A percentile compares a stretch with the other conserved stretches of the same genome.
These are phyloP conservation scores for Gynandropsis gynandra DNA, from an alignment of 345 rosid species.

Conservation along the genomic window DNA sequence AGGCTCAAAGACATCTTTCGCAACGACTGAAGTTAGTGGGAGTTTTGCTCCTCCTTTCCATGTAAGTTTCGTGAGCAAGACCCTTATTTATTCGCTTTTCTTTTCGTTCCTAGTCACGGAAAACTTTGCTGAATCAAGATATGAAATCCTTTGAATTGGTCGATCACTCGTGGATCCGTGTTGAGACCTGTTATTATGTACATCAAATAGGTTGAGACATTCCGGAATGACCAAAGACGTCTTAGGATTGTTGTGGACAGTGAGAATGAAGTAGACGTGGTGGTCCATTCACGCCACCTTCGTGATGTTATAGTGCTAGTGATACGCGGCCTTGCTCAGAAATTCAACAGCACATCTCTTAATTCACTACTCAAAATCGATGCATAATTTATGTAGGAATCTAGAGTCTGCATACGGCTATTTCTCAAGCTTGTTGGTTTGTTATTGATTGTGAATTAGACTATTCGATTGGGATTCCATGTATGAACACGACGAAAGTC, in stretches of 20 bases:
- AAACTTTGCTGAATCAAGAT: neutral
- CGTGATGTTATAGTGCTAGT: constrained; percentile 74
- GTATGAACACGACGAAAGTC: neutral
- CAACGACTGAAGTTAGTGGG: constrained; percentile 90
- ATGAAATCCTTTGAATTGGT: neutral
- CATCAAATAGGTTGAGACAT: constrained; percentile 55
- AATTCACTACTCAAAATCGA: constrained; percentile 85
- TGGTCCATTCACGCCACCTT: constrained; percentile 75
- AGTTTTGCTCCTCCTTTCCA: constrained; percentile 90
- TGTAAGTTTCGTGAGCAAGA: constrained; percentile 38
- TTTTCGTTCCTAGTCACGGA: neutral
- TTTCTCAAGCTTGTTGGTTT: neutral
- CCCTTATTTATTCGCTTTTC: neutral
- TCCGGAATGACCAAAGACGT: constrained; percentile 77
- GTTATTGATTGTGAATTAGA: neutral
- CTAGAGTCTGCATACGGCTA: constrained; percentile 5
- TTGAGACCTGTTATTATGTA: constrained; percentile 11
- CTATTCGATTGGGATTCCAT: neutral
- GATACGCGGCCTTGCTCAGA: constrained; percentile 85
- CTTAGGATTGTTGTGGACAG: constrained; percentile 83
- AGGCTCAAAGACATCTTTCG: constrained; percentile 85
- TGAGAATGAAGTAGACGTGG: constrained; percentile 69
- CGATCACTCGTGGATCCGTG: constrained; percentile 4
- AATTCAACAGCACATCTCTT: constrained; percentile 94
- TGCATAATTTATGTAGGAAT: constrained; percentile 25